Evolutionary conservation across 129 eudicot genomes (phyloP), one percentile per base, ranked within the genome.

Genomic region (Arctium minus): DNA sequence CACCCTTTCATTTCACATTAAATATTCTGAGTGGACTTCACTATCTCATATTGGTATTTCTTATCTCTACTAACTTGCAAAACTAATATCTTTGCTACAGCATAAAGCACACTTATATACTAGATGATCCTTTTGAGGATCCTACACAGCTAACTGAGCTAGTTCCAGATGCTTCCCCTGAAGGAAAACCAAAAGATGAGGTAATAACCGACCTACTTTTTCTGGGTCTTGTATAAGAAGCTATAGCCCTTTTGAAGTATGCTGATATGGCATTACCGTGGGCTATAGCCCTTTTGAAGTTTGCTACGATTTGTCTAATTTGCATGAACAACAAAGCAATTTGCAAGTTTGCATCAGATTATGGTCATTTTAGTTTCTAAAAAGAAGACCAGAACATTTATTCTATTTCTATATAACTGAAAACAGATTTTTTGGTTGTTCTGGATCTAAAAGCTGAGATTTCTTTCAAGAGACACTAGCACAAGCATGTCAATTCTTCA

Each of bases 161-260:
- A 78, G 83, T 96, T 39, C 97, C 99, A 37, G 97, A 90, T 90
- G 92, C 97, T 78, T 96, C 99, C 22, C 99, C 99, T 40, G 97
- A 93, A 90, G 98, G 98, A 84, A 96, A 91, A 86, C 99, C 98
- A 53, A 96, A 91, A 88, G 94, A 90, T 79, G 99, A 96, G 93
- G 97, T 93, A 86, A 85, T 27, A 8, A 71, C 39, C 69, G 76
- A 42, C 68, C 17, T 73, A 37, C 70, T 71, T 1, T 18, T 44
- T 31, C 29, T 70, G 35, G 65, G 44, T 70, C 37, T 77, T 62
- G 29, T 62, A 36, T 9, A 60, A 8, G 36, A 77, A 44, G 72
- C 72, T 77, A 32, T 32, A 56, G 7, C 3, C 48, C 4, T 44
- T 44, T 44, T 10, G 53, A 44, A 10, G 53, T 44, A 44, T 44